Evolutionary conservation across 2,329 filamentous ascomycete genomes (phyloP).

Genomic region (Fusarium keratoplasticum): DNA sequence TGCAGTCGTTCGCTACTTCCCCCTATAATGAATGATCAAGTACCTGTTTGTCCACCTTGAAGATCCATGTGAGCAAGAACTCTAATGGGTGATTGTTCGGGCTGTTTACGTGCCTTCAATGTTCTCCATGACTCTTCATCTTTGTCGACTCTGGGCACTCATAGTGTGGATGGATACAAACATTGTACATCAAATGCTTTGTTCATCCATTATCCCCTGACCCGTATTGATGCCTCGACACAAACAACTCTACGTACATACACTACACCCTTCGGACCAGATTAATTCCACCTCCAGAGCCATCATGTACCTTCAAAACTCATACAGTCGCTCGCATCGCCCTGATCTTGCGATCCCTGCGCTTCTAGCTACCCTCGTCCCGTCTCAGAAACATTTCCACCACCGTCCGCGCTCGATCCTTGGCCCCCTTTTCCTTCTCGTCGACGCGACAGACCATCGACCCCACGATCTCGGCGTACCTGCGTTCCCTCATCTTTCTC

Average conservation of each 20-base stretch:
- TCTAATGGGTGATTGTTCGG: neutral
- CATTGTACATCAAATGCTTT: neutral
- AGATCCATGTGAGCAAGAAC: neutral
- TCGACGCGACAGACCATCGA: slow-evolving; percentile 68
- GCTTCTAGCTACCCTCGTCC: slow-evolving; percentile 49
- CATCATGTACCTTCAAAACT: slow-evolving; percentile 4
- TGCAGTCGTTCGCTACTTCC: neutral
- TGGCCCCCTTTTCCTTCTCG: slow-evolving; percentile 67
- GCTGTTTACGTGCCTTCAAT: neutral
- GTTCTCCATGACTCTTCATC: neutral
- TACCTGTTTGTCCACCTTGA: neutral
- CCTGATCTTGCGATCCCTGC: slow-evolving; percentile 22
- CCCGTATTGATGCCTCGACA: slow-evolving; percentile 18
- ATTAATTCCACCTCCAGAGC: slow-evolving; percentile 16
- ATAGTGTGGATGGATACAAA: neutral
- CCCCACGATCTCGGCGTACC: slow-evolving; percentile 74
- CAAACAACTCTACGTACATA: slow-evolving; percentile 3
- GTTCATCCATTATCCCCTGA: neutral
- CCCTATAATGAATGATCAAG: neutral
- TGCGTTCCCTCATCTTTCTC: slow-evolving; percentile 68
- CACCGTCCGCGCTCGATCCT: slow-evolving; percentile 74
- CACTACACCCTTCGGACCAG: slow-evolving; percentile 7
- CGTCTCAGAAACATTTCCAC: slow-evolving; percentile 74
- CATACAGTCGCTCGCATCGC: slow-evolving; percentile 26
- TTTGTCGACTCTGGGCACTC: slow-evolving; percentile 5